Conservation (phyloP, 164 flowering plant species). For the Cinnamomum micranthum region DNA sequence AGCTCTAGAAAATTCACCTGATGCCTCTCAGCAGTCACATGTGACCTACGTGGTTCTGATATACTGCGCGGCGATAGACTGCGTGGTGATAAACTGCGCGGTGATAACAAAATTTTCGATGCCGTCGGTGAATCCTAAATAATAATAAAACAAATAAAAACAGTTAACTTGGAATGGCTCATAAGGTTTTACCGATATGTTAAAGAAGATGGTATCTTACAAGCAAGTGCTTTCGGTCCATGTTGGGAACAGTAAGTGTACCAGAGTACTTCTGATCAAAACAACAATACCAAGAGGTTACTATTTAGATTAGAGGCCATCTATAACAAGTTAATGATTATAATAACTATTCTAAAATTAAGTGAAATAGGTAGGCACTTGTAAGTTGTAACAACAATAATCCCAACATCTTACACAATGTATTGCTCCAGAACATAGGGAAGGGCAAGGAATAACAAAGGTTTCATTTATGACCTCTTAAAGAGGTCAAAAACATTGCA, state of each 20-base stretch:
- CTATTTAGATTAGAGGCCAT: too few relatives aligned
- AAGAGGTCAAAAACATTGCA: not conserved
- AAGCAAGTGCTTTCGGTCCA: slow-evolving; percentile 49
- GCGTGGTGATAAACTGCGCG: too few relatives aligned
- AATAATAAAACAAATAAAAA: not conserved
- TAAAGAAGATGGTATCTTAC: slow-evolving; percentile 43
- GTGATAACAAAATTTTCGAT: slow-evolving; percentile 48
- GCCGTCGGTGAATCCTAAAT: slow-evolving; percentile 93
- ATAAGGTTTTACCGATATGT: not conserved
- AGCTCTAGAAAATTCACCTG: slow-evolving; percentile 42
- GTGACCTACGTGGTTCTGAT: slow-evolving; percentile 74
- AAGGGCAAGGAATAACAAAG: not conserved
- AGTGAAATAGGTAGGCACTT: not conserved
- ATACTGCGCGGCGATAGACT: slow-evolving; percentile 38
- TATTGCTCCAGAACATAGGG: not conserved
- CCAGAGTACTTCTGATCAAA: slow-evolving; percentile 52
- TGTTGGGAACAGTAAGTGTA: slow-evolving; percentile 34
- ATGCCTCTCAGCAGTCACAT: slow-evolving; percentile 62
- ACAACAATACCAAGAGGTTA: not conserved
- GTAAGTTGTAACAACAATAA: not conserved
- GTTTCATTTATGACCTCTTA: not conserved
- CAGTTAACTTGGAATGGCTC: not conserved
- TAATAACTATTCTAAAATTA: too few relatives aligned
- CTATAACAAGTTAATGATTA: too few relatives aligned
- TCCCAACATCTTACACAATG: not conserved